Evolutionary conservation across 768 basidiomycete genomes (phyloP).

Genomic region (Mycena latifolia): DNA sequence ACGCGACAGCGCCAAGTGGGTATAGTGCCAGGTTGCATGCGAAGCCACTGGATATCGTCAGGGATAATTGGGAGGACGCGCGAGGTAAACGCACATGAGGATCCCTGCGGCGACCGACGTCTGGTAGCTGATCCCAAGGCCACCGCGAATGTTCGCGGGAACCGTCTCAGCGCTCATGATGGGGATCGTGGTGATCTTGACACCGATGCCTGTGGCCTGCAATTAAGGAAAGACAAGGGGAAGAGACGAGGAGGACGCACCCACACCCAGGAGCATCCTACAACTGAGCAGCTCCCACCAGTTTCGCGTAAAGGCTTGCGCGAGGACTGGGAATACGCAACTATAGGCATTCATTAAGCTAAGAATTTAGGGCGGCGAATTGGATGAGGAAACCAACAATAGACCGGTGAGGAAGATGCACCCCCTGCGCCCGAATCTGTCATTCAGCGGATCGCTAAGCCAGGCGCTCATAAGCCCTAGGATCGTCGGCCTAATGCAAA

Average conservation of each 20-base stretch:
- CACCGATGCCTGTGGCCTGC: constrained; percentile 49
- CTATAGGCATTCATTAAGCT: constrained; percentile 41
- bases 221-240: too few relatives aligned
- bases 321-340: constrained; percentile 39
- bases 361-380: constrained; percentile 46
- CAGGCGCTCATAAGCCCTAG: constrained; percentile 43
- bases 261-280: constrained; percentile 48
- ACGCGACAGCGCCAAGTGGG: constrained; percentile 47
- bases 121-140: constrained; percentile 67
- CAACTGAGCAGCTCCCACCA: constrained; percentile 42
- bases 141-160: constrained; percentile 65
- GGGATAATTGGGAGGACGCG: too few relatives aligned
- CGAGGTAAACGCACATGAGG: too few relatives aligned
- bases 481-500: background rate
- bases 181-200: constrained; percentile 68
- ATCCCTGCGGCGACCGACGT: constrained; percentile 55
- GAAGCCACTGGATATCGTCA: too few relatives aligned
- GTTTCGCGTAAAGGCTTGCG: constrained; percentile 38
- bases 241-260: constrained; percentile 6
- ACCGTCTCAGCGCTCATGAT: constrained; percentile 71
- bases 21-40: constrained; percentile 40
- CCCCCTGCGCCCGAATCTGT: constrained; percentile 55
- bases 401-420: constrained; percentile 59
- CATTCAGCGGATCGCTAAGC: constrained; percentile 69
- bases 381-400: constrained; percentile 49